Evolutionary conservation across 441 rosid species (phyloP).

Genomic region (Syzygium malaccense): DNA sequence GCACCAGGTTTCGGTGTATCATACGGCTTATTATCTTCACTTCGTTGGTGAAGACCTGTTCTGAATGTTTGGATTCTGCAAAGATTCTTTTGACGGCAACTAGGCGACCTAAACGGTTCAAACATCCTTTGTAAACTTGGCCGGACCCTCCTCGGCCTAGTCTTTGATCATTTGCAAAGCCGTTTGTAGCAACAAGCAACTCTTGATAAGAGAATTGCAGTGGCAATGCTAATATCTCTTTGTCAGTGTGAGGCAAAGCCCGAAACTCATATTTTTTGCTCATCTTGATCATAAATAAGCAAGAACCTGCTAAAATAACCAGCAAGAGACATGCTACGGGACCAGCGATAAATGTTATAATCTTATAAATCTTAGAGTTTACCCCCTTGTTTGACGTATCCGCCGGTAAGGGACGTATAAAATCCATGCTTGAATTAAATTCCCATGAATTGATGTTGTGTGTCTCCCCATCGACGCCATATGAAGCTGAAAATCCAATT

Average conservation of each 20-base stretch:
- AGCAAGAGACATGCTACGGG: neutral
- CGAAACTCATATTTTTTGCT: neutral
- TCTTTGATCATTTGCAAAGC: neutral
- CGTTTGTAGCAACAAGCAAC: neutral
- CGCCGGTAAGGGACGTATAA: neutral
- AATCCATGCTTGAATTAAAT: neutral
- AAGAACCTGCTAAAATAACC: neutral
- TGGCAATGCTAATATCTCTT: neutral
- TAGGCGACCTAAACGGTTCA: neutral
- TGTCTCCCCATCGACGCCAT: accelerated
- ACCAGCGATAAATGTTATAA: neutral
- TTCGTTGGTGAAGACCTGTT: neutral
- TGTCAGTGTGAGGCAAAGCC: neutral
- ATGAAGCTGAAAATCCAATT: neutral
- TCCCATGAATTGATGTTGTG: neutral
- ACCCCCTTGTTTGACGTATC: neutral
- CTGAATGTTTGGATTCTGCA: neutral
- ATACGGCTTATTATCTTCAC: neutral
- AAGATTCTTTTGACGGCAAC: neutral
- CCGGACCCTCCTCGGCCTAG: neutral
- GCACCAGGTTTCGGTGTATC: neutral
- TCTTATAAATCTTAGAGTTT: neutral
- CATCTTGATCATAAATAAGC: neutral
- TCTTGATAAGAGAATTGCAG: neutral
- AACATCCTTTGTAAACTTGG: neutral